Conservation (phyloP, 163 green algal genomes). For the Chloromonas sp. region DNA sequence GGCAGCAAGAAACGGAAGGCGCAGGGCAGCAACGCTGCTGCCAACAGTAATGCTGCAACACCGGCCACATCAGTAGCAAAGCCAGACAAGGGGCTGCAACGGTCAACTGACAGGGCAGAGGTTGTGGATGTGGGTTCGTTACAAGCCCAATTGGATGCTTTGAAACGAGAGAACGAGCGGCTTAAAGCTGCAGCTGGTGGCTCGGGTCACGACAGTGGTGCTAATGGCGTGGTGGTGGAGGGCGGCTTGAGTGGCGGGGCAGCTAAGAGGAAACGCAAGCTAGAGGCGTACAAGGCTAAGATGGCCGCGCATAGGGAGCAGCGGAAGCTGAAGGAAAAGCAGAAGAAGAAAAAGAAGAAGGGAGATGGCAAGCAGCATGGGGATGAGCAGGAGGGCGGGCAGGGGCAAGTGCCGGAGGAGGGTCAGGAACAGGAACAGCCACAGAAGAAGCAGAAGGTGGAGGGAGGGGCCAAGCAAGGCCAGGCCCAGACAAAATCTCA, state of each 20-base stretch:
- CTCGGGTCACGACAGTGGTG: neutral
- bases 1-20: neutral
- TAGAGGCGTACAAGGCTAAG: neutral
- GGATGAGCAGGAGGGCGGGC: neutral
- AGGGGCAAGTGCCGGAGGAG: neutral
- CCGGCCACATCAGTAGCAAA: too few species aligned
- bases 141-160: constrained; percentile 31
- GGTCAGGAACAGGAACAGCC: neutral
- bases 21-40: neutral
- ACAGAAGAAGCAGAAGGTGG: constrained; percentile 18
- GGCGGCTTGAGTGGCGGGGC: neutral
- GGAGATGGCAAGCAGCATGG: constrained; percentile 14
- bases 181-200: constrained; percentile 25
- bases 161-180: constrained; percentile 48
- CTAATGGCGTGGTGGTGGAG: neutral
- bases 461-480: neutral
- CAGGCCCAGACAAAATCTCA: too few species aligned
- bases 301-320: constrained; percentile 3
- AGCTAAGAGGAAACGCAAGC: neutral
- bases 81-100: too few species aligned
- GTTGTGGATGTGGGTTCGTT: constrained; percentile 17
- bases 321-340: constrained; percentile 1
- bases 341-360: neutral
- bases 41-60: neutral
- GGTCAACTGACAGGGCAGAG: too few species aligned